Evolutionary conservation across 2,329 filamentous ascomycete genomes (phyloP).

Genomic region (Verticillium albo-atrum): DNA sequence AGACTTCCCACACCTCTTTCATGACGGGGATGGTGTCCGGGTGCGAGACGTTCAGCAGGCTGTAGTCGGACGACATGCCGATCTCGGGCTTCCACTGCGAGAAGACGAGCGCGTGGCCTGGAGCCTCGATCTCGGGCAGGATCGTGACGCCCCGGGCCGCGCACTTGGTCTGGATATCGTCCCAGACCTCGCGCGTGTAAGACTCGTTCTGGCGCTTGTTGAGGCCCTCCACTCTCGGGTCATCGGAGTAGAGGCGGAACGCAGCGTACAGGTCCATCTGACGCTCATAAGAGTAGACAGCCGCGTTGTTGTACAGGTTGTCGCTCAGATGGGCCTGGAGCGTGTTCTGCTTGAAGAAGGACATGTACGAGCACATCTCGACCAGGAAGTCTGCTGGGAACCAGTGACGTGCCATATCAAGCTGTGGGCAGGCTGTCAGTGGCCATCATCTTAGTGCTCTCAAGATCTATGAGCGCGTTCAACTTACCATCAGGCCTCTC

Average conservation of each 20-base stretch:
- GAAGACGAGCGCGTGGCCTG: constrained; percentile 46
- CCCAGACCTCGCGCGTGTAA: constrained; percentile 30
- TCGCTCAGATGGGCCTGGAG: constrained; percentile 46
- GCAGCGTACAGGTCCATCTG: constrained; percentile 48
- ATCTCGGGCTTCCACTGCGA: constrained; percentile 53
- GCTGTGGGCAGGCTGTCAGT: not conserved
- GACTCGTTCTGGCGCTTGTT: constrained; percentile 19
- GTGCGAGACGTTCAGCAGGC: constrained; percentile 44
- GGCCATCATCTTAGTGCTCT: not conserved
- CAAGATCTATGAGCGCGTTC: not conserved
- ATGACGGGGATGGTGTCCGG: constrained; percentile 46
- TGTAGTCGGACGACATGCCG: constrained; percentile 36
- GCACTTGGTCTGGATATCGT: constrained; percentile 43
- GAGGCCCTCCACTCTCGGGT: constrained; percentile 14
- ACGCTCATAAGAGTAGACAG: constrained; percentile 41
- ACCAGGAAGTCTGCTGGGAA: constrained; percentile 27
- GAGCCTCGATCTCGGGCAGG: constrained; percentile 50
- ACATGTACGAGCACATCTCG: constrained; percentile 37
- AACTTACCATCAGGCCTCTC: constrained; percentile 32
- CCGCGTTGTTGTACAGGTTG: constrained; percentile 39
- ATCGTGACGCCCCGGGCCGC: constrained; percentile 46
- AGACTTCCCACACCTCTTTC: constrained; percentile 45
- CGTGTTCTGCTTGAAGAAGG: constrained; percentile 42
- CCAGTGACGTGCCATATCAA: constrained; percentile 19
- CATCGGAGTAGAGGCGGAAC: constrained; percentile 31